These are phyloP conservation scores for Plasmodium yoelii DNA, from an alignment of 169 alveolate genomes.

Conservation along the genomic window DNA sequence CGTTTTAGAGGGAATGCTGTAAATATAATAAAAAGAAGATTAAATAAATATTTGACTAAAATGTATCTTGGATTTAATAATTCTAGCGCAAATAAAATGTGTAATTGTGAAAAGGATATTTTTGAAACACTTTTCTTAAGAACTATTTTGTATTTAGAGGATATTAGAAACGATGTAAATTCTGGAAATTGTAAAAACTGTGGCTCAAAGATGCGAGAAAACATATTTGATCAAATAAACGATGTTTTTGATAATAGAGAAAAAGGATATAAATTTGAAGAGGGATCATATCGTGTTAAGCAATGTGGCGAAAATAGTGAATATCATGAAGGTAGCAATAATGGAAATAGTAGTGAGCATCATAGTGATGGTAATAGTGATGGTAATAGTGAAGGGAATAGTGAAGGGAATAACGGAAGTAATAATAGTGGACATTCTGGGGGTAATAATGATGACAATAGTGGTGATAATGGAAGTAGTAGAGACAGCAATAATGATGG, in stretches of 20 bases:
- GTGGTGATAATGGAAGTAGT: not conserved
- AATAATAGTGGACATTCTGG: conserved; percentile 2
- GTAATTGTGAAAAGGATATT: too few species aligned
- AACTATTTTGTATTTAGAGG: too few species aligned
- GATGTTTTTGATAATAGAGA: conserved; percentile 9
- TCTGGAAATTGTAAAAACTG: too few species aligned
- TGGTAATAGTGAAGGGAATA: not conserved
- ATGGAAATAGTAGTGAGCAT: not conserved
- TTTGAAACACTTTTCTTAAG: too few species aligned
- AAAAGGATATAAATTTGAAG: conserved; percentile 2
- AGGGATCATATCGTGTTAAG: not conserved
- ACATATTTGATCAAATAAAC: not conserved
- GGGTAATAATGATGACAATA: not conserved
- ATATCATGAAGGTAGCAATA: conserved; percentile 1
- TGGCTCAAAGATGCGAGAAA: too few species aligned
- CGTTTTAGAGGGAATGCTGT: too few species aligned
- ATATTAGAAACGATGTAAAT: too few species aligned
- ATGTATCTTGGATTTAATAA: too few species aligned
- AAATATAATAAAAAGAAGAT: too few species aligned
- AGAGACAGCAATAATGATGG: conserved; percentile 6
- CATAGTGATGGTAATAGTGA: conserved; percentile 1
- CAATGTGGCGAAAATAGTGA: not conserved
- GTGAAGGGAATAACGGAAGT: not conserved
- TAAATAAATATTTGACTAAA: too few species aligned
- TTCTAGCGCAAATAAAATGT: too few species aligned